Evolutionary conservation across 2,329 filamentous ascomycete genomes (phyloP), one percentile per base, ranked within the genome.

Genomic region (Orbilia javanica): DNA sequence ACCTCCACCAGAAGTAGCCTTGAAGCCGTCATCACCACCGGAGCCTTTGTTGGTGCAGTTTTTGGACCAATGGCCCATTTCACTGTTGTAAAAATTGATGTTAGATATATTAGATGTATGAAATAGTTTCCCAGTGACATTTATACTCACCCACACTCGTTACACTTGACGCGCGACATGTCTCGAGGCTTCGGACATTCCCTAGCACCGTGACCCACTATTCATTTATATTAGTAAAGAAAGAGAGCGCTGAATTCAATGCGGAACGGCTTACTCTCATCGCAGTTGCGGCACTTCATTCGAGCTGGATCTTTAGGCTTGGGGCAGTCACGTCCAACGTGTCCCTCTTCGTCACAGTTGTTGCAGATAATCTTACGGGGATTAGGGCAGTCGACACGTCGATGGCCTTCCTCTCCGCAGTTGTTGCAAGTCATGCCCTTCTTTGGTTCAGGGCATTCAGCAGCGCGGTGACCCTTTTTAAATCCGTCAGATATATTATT

Each of bases 331-430:
- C 85, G 85, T 79, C 85, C 83, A 50, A 86, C 85, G 79, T 92
- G 90, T 4, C 89, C 90, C 65, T 89, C 88, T 46, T 88, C 83
- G 20, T 89, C 89, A 80, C 90, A 92, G 84, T 92, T 92, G 81
- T 86, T 84, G 83, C 87, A 88, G 80, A 83, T 83, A n/a, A 83
- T 48, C 44, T 81, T 81, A 83, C 83, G 81, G 85, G 85, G 80
- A 82, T 84, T 48, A 13, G 82, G 81, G 64, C 83, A 83, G 29
- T 83, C 82, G 46, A 65, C 75, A 53, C 80, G 67, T 65, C 79
- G 73, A 36, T 82, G 82, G 8, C 82, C 82, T 18, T 81, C 80
- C 55, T 82, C 70, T 31, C 80, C 83, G 79, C 87, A 88, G 82
- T 86, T 86, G 70, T 82, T 83, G 81, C 86, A 82, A 86, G 69